phyloP scores from a whole-genome alignment of 2,329 filamentous ascomycete species.

The Calonectria crousiana region DNA sequence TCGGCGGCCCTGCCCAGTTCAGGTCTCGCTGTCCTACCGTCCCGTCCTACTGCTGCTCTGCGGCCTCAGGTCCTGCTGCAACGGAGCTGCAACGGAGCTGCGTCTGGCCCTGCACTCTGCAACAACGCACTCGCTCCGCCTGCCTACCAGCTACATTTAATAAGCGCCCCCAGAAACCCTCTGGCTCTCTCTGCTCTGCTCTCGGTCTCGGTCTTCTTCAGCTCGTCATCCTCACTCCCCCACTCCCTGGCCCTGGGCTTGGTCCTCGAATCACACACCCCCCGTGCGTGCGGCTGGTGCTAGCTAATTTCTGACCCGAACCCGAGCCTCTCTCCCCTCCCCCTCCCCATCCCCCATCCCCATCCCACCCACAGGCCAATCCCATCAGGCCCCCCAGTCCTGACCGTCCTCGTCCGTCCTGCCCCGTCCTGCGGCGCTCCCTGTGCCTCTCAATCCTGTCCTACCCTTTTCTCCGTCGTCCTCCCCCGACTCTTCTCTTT shows the following conservation, averaged over 20 bases:
- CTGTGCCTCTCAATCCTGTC: conserved; percentile 41
- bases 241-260: conserved; percentile 15
- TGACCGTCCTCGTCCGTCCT: conserved; percentile 34
- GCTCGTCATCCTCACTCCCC: conserved; percentile 17
- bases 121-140: not conserved
- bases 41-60: not conserved
- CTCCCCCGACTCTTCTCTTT: conserved; percentile 46
- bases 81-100: not conserved
- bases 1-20: not conserved
- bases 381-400: conserved; percentile 31
- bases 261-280: conserved; percentile 20
- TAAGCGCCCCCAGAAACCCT: conserved; percentile 2
- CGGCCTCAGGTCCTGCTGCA: not conserved
- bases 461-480: conserved; percentile 42
- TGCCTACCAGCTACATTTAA: not conserved
- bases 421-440: conserved; percentile 37
- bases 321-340: conserved; percentile 35
- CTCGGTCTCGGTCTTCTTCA: conserved; percentile 4
- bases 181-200: not conserved
- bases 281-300: conserved; percentile 33
- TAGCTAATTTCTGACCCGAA: conserved; percentile 45
- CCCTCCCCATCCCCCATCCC: conserved; percentile 32
- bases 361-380: conserved; percentile 34
- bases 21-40: not conserved
- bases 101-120: not conserved